Evolutionary conservation across 1,284 basidiomycete genomes (phyloP).

Genomic region (Cutaneotrichosporon sp.): DNA sequence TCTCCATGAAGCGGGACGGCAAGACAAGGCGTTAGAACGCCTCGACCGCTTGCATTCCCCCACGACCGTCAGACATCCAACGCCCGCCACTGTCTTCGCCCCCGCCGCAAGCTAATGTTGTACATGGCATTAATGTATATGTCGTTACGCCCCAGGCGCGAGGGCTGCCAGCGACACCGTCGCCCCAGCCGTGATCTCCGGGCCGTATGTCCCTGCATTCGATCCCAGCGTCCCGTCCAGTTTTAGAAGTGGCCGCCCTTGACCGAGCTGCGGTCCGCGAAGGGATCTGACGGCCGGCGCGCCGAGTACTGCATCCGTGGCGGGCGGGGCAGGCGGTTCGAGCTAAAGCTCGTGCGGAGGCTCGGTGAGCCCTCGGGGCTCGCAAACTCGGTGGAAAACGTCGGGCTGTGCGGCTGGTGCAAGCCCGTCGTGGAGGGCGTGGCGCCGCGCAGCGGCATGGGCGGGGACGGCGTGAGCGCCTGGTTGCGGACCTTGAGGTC

Average conservation of each 20-base stretch:
- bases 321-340: not conserved
- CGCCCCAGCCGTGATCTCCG: not conserved
- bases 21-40: no score
- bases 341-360: conserved; percentile 3
- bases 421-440: not conserved
- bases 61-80: no score
- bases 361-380: not conserved
- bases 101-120: not conserved
- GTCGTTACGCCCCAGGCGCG: not conserved
- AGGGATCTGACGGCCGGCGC: not conserved
- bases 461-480: conserved; percentile 14
- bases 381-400: not conserved
- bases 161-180: not conserved
- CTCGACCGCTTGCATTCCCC: no score
- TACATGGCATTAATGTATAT: conserved; percentile 1
- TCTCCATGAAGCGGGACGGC: no score
- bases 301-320: not conserved
- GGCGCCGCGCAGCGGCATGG: conserved; percentile 4
- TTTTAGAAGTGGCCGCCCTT: conserved; percentile 7
- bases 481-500: conserved; percentile 7
- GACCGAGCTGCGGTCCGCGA: not conserved
- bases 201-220: not conserved
- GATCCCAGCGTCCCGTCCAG: no score
- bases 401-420: not conserved
- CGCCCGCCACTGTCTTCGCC: no score